A percentile compares a stretch with the other conserved stretches of the same genome.
These are phyloP conservation scores for Magnolia sinica DNA, from an alignment of 164 flowering plant species.

Conservation along the genomic window DNA sequence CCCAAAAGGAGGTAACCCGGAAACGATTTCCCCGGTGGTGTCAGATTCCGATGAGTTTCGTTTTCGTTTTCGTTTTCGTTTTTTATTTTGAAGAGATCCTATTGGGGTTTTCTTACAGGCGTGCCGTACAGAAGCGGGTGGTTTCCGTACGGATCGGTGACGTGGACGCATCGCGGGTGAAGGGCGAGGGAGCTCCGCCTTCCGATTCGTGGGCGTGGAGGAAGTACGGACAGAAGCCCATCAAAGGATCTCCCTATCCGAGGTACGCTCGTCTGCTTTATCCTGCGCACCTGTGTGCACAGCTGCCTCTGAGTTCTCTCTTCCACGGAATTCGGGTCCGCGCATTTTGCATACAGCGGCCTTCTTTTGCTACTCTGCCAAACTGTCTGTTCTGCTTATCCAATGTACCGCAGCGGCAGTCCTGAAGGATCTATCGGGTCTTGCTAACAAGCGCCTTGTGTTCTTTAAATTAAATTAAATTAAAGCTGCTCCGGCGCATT, in stretches of 20 bases:
- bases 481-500: neutral
- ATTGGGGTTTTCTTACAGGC: constrained; percentile 13
- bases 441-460: constrained; percentile 4
- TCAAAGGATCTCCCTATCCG: constrained; percentile 90
- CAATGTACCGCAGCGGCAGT: too few relatives aligned
- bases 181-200: constrained; percentile 68
- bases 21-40: neutral
- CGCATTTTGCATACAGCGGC: too few relatives aligned
- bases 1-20: constrained; percentile 47
- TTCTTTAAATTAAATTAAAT: too few relatives aligned
- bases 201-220: constrained; percentile 94
- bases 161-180: constrained; percentile 51
- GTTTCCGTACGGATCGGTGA: constrained; percentile 69
- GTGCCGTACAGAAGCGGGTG: constrained; percentile 58
- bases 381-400: too few relatives aligned
- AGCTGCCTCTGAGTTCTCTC: neutral
- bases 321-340: too few relatives aligned
- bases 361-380: too few relatives aligned
- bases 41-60: neutral
- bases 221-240: constrained; percentile 92
- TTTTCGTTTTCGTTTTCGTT: neutral
- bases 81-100: neutral
- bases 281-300: neutral
- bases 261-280: constrained; percentile 32
- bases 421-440: too few relatives aligned